A percentile compares a stretch with the other conserved stretches of the same genome.
Evolutionary conservation across 2,329 filamentous ascomycete genomes (phyloP).

Genomic region (Stagonosporopsis cucurbitacearum): DNA sequence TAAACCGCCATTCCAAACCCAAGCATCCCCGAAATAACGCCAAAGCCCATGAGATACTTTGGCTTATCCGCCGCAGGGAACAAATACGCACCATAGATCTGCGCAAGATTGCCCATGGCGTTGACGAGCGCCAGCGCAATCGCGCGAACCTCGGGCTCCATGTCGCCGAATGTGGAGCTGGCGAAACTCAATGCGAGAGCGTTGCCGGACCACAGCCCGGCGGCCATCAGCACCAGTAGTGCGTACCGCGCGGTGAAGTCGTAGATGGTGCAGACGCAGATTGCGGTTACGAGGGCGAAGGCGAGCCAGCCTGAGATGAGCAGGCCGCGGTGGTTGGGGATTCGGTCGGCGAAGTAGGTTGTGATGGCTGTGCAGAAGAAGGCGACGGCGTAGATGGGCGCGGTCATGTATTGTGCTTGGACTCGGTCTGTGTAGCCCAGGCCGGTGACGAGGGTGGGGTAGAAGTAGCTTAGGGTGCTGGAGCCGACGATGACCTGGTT

Average conservation of each 20-base stretch:
- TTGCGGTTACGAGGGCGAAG: conserved; percentile 48
- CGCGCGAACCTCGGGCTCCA: conserved; percentile 59
- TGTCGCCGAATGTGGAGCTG: conserved; percentile 58
- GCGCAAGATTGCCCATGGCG: conserved; percentile 61
- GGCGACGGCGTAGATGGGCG: conserved; percentile 61
- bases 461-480: conserved; percentile 62
- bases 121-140: conserved; percentile 62
- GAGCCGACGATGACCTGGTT: conserved; percentile 53
- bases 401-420: conserved; percentile 59
- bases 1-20: conserved; percentile 41
- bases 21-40: conserved; percentile 42
- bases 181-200: conserved; percentile 60
- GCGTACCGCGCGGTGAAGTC: conserved; percentile 61
- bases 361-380: conserved; percentile 58
- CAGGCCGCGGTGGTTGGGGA: conserved; percentile 55
- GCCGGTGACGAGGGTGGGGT: conserved; percentile 60
- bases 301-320: conserved; percentile 59
- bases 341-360: conserved; percentile 57
- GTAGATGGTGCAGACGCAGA: conserved; percentile 54
- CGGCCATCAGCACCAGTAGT: conserved; percentile 63
- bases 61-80: conserved; percentile 59
- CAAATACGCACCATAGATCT: conserved; percentile 62
- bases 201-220: conserved; percentile 62
- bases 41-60: conserved; percentile 50
- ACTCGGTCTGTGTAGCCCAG: conserved; percentile 57